Evolutionary conservation across 352 stramenopile genomes (phyloP).

Genomic region (Globisporangium splendens): DNA sequence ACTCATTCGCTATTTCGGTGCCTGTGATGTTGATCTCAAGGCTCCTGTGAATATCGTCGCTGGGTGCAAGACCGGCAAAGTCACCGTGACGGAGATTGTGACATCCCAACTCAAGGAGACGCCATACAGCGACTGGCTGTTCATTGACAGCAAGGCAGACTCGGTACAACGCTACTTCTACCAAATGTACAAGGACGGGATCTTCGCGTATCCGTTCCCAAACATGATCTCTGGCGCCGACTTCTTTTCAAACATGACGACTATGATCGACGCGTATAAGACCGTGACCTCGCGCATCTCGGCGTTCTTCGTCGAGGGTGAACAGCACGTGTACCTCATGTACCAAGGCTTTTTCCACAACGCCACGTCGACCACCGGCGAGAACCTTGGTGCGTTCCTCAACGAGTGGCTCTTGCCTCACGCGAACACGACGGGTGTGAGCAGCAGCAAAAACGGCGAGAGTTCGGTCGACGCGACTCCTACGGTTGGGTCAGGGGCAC

Average conservation of each 20-base stretch:
- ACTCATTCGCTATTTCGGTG: conserved; percentile 58
- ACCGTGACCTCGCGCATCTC: conserved; percentile 41
- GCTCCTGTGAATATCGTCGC: conserved; percentile 31
- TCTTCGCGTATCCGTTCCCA: conserved; percentile 49
- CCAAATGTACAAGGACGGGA: conserved; percentile 44
- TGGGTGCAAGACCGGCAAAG: conserved; percentile 38
- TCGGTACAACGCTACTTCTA: conserved; percentile 66
- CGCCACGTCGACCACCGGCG: conserved; percentile 36
- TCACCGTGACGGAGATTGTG: conserved; percentile 48
- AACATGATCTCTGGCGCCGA: conserved; percentile 45
- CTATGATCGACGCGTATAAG: conserved; percentile 50
- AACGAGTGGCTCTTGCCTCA: conserved; percentile 21
- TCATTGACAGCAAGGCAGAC: conserved; percentile 63
- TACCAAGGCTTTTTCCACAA: conserved; percentile 36
- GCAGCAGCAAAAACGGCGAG: neutral
- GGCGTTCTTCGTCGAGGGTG: conserved; percentile 44
- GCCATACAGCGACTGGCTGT: conserved; percentile 51
- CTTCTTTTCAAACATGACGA: conserved; percentile 57
- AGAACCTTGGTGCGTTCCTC: conserved; percentile 24
- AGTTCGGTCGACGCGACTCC: neutral
- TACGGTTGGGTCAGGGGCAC: neutral
- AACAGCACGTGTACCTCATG: conserved; percentile 52
- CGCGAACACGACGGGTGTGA: conserved; percentile 5
- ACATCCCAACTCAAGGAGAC: conserved; percentile 47
- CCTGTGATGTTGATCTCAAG: conserved; percentile 49